phyloP scores from a whole-genome alignment of 2,329 filamentous ascomycete species.

The Ceratocystis colombiana region DNA sequence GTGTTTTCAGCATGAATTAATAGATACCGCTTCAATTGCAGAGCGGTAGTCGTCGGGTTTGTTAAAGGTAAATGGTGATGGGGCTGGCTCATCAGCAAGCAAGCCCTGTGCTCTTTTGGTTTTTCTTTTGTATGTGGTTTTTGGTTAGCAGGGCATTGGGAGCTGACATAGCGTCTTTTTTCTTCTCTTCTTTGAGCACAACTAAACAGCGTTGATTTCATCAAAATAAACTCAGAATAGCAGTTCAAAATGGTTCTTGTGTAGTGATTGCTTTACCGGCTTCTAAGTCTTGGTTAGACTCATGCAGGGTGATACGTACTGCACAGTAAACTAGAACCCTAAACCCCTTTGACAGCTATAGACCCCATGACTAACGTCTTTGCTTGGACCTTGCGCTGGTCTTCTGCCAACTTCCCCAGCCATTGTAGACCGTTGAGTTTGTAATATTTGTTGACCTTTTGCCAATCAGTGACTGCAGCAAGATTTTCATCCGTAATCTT shows the following conservation, averaged over 20 bases:
- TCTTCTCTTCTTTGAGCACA: not conserved
- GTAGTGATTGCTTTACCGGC: not conserved
- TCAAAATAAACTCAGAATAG: not conserved
- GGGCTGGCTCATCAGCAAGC: not conserved
- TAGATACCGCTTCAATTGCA: constrained; percentile 23
- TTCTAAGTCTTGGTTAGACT: not conserved
- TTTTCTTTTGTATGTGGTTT: not conserved
- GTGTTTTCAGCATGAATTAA: constrained; percentile 34
- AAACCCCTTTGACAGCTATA: constrained; percentile 61
- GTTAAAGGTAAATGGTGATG: not conserved
- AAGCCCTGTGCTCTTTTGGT: not conserved
- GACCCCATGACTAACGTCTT: constrained; percentile 62
- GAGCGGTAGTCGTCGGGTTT: not conserved
- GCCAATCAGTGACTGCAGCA: constrained; percentile 49
- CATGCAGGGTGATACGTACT: not conserved
- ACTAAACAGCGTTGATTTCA: constrained; percentile 1
- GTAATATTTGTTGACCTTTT: constrained; percentile 72
- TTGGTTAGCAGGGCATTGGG: constrained; percentile 2
- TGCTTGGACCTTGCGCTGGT: constrained; percentile 43
- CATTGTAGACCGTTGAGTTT: constrained; percentile 59
- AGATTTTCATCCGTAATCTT: constrained; percentile 57
- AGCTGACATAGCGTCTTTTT: not conserved
- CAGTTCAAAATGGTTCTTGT: not conserved
- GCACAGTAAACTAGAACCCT: not conserved
- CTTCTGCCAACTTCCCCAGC: constrained; percentile 39